Conservation (phyloP, 2,329 filamentous ascomycete species). For the Aspergillus sp. region DNA sequence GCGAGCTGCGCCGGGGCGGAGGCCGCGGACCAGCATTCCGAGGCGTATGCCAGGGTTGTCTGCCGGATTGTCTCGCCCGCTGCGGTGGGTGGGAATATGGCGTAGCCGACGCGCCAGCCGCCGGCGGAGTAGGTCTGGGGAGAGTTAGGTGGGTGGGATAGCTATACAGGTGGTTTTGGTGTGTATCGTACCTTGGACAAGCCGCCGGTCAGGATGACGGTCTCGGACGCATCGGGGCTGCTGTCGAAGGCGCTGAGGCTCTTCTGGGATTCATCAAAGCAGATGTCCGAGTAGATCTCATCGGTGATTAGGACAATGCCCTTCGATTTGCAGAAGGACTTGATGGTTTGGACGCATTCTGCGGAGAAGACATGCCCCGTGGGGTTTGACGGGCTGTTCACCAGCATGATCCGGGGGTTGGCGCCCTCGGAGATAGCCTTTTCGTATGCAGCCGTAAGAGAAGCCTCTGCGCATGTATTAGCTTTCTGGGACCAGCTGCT, state of each 20-base stretch:
- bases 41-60: constrained; percentile 3
- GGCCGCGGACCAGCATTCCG: constrained; percentile 2
- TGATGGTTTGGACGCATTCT: background rate
- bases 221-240: background rate
- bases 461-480: background rate
- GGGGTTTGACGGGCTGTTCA: constrained; percentile 4
- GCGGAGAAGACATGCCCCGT: constrained; percentile 3
- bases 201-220: constrained; percentile 1
- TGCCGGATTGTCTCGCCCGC: background rate
- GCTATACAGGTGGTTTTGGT: background rate
- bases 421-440: constrained; percentile 1
- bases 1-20: background rate
- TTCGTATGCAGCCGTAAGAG: background rate
- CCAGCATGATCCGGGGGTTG: constrained; percentile 2
- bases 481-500: too few relatives aligned
- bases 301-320: constrained; percentile 2
- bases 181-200: background rate
- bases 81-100: constrained; percentile 1
- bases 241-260: constrained; percentile 2
- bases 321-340: constrained; percentile 1
- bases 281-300: constrained; percentile 4
- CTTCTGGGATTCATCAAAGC: constrained; percentile 1
- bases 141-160: background rate
- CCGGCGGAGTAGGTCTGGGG: constrained; percentile 2
- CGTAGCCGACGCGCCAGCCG: constrained; percentile 3